phyloP scores from a whole-genome alignment of 345 rosid species.

The Syzygium aromaticum region DNA sequence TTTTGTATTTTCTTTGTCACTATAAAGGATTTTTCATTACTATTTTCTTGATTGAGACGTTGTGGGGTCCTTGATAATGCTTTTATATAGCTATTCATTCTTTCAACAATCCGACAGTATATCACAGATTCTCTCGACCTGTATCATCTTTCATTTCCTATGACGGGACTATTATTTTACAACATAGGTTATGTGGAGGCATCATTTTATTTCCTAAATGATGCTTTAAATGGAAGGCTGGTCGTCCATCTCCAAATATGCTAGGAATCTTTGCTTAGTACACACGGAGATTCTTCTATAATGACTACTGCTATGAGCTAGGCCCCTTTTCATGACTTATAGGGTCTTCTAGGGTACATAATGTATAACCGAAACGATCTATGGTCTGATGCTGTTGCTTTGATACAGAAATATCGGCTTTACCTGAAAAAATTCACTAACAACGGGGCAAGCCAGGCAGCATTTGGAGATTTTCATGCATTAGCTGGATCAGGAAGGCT shows the following conservation, averaged over 20 bases:
- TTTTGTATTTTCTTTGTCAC: not conserved
- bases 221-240: not conserved
- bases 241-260: not conserved
- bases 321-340: not conserved
- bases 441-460: constrained; percentile 62
- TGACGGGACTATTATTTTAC: not conserved
- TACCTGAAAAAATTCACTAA: constrained; percentile 53
- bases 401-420: constrained; percentile 60
- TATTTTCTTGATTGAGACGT: not conserved
- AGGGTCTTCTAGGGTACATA: not conserved
- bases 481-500: constrained; percentile 44
- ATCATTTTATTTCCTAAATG: not conserved
- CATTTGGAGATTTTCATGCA: constrained; percentile 36
- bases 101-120: not conserved
- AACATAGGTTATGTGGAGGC: not conserved
- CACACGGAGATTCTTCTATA: not conserved
- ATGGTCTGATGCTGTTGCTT: not conserved
- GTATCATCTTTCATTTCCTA: not conserved
- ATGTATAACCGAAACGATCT: not conserved
- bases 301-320: not conserved
- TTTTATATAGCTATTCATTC: not conserved
- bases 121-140: not conserved
- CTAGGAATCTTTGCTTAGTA: not conserved
- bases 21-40: not conserved
- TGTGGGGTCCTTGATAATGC: not conserved